Base-by-base conservation (phyloP, 805 yeast genomes). In the Starmerella asiatica region DNA sequence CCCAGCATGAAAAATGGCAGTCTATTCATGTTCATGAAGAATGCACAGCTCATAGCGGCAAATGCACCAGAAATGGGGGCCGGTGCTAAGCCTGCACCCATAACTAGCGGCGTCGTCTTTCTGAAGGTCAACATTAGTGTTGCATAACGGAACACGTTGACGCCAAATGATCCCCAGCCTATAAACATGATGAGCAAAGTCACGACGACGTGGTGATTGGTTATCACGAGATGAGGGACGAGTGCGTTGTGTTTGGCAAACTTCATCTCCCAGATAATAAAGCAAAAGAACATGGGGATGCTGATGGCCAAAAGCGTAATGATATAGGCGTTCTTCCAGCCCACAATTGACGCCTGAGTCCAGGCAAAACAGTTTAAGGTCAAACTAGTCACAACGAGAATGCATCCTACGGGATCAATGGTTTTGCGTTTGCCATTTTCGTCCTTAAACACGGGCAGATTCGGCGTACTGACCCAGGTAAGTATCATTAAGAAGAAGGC, bases 91-190 rank as follows among this genome's bases (percentile, higher is more conserved):
- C 70, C 60, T 3, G 69, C 64, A 46, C 73, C 59, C 44, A 75
- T 53, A 52, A 58, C 58, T 46, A 77, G 29, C 43, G 75, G 62
- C 37, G 64, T 40, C 51, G 69, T 67, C 4, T 62, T 51, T 14
- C 77, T 64, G 17, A 79, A 51, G 37, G 71, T 70, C 38, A 71
- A 50, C 21, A 70, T 52, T 35, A 74, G 68, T 23, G 67, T 63
- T 67, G 73, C 75, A 45, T 70, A 70, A 55, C 77, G 76, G 52
- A 64, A 78, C 20, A 75, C 63, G 75, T 81, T 78, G 17, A 78
- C 65, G 2, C 88, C 85, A 59, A 79, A 80, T n/a, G 81, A 70
- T 2, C 82, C 76, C 91, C 91, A 80, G 1, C 91, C 86, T 4
- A 73, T 59, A 1, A 72, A 63, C 32, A 79, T 61, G 32, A 72